A percentile compares a stretch with the other conserved stretches of the same genome.
Conservation (phyloP, 441 rosid genomes). For the Jatropha multifida region DNA sequence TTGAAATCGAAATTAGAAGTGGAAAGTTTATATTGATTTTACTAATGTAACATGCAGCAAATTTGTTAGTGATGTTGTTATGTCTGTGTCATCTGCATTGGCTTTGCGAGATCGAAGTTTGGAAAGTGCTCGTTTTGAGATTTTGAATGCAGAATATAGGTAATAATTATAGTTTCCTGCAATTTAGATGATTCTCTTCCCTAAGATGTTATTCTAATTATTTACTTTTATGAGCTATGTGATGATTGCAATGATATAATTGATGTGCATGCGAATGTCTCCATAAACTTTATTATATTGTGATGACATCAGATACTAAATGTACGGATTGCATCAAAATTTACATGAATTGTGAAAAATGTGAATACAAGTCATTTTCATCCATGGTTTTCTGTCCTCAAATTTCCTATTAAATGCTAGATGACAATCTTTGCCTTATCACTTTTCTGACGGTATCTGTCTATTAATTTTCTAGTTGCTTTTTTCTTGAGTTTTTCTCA, state of each 20-base stretch:
- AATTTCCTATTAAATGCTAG: no score
- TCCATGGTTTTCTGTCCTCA: no score
- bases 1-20: background rate
- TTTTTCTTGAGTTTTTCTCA: background rate
- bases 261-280: background rate
- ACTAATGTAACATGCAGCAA: conserved; percentile 58
- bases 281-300: background rate
- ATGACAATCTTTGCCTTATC: no score
- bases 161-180: conserved; percentile 22
- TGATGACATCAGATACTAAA: background rate
- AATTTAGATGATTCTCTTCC: background rate
- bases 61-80: conserved; percentile 79
- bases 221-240: background rate
- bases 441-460: background rate
- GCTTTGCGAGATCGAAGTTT: conserved; percentile 86
- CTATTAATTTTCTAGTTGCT: background rate
- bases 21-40: conserved; percentile 24
- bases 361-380: no score
- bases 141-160: conserved; percentile 83
- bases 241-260: background rate
- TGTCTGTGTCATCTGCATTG: conserved; percentile 91
- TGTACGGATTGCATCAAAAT: background rate
- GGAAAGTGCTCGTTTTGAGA: conserved; percentile 94
- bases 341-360: no score
- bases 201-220: background rate